Base-by-base conservation (phyloP, 306 rosid genomes). In the Pyrus betulifolia region DNA sequence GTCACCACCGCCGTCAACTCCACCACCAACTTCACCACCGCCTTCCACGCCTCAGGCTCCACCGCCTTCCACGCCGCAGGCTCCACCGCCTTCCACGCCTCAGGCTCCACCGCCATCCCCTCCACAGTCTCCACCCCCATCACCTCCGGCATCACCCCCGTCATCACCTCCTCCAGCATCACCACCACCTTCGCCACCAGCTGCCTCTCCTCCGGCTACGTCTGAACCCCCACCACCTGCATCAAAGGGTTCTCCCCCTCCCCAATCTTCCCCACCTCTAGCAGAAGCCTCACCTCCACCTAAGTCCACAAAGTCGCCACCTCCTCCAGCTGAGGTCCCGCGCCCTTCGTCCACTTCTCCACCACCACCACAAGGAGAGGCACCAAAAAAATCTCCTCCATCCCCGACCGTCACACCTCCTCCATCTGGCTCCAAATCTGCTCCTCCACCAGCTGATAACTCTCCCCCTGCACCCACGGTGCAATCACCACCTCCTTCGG, bases 401-500 rank as follows among this genome's bases (percentile, higher is more conserved):
- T 69, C 86, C 45, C 88, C 89, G 69, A 77, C 60, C 11, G 46
- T 18, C 23, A 84, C 91, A 45, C 71, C 90, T 38, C 86, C 93
- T 85, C 91, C 95, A 60, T 11, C 85, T 69, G 77, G 67, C 78
- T 79, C 92, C 73, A 70, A 73, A 59, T 80, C 91, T 62, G 59
- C 87, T 63, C 87, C 91, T 59, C 86, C 89, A 46, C 85, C 85
- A 75, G 46, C 82, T 11, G 60, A 40, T 3, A 64, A 61, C 52
- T 62, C 71, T 30, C 76, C 90, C 21, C 81, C 93, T 31, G 79
- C 57, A 30, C 55, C 89, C 35, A 82, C 88, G 74, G 78, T 78
- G 75, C 87, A 90, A 42, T 83, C 92, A 38, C 84, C 89, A 70
- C 93, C 91, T 63, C 88, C 97, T 84, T 72, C 93, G 21, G 88